Conservation (phyloP, 148 eudicot species). For the Rhododendron mucronatum region DNA sequence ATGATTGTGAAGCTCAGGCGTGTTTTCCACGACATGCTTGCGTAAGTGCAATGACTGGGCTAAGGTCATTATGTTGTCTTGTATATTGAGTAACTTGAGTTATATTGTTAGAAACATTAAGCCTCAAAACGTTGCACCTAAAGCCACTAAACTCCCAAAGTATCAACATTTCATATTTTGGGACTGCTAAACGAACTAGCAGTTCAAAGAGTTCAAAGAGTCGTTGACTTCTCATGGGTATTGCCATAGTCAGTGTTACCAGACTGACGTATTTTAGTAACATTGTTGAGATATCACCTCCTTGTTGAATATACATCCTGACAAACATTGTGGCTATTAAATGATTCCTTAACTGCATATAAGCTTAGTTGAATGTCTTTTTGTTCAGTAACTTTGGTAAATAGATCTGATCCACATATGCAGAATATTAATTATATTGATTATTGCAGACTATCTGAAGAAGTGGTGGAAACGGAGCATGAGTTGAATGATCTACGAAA, state of each 20-base stretch:
- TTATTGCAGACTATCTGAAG: slow-evolving; percentile 73
- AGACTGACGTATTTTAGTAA: background rate
- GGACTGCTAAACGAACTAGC: background rate
- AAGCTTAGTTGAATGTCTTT: background rate
- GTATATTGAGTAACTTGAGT: background rate
- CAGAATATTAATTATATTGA: background rate
- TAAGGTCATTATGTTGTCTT: background rate
- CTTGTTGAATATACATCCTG: background rate
- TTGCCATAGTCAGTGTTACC: background rate
- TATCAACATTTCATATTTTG: background rate
- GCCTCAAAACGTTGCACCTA: background rate
- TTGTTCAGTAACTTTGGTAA: background rate
- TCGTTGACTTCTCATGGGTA: background rate
- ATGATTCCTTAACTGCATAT: background rate
- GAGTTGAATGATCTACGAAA: slow-evolving; percentile 77
- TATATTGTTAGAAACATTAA: background rate
- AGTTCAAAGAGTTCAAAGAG: background rate
- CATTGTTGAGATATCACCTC: background rate
- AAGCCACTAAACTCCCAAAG: background rate
- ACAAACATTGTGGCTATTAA: background rate
- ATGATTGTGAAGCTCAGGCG: background rate
- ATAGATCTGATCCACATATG: background rate
- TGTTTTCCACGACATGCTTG: background rate
- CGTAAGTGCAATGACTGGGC: background rate
- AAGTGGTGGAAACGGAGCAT: slow-evolving; percentile 91